These are phyloP conservation scores for Marasmius fiardii DNA, from an alignment of 1,284 basidiomycete genomes.

Conservation along the genomic window DNA sequence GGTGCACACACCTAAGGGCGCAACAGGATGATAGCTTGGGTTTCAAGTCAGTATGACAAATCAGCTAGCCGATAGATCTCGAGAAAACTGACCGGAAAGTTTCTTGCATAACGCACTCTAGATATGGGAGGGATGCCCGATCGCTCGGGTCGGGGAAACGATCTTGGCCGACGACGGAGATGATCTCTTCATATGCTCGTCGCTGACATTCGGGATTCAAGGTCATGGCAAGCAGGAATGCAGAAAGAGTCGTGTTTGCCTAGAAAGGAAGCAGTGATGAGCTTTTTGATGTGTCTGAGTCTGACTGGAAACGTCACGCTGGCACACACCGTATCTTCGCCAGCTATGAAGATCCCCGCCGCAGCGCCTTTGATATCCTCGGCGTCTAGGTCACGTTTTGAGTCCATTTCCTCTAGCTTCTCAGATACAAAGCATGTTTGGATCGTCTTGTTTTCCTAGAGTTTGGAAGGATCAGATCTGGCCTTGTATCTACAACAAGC, in stretches of 20 bases:
- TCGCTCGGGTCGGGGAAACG: background rate
- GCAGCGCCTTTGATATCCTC: slow-evolving; percentile 1
- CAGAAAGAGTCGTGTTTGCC: background rate
- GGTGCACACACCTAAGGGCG: background rate
- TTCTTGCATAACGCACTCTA: slow-evolving; percentile 2
- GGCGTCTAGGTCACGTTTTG: background rate
- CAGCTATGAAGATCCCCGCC: background rate
- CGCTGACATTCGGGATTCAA: slow-evolving; percentile 2
- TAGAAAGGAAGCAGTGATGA: background rate
- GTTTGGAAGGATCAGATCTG: background rate
- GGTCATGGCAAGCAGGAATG: background rate
- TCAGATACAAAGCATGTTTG: slow-evolving; percentile 2
- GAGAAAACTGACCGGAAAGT: background rate
- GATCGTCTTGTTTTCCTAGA: background rate
- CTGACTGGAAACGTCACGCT: too few species aligned
- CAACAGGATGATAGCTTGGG: background rate
- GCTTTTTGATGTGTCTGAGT: too few species aligned
- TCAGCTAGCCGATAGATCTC: too few species aligned
- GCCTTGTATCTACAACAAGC: background rate
- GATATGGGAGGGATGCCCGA: background rate
- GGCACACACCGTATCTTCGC: background rate
- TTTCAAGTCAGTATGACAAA: too few species aligned
- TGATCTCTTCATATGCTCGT: slow-evolving; percentile 2
- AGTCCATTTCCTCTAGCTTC: background rate
- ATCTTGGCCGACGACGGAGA: background rate